These are phyloP conservation scores for Physcomitrellopsis africana DNA, from an alignment of 225 moss, liverwort and hornwort species.

Conservation along the genomic window DNA sequence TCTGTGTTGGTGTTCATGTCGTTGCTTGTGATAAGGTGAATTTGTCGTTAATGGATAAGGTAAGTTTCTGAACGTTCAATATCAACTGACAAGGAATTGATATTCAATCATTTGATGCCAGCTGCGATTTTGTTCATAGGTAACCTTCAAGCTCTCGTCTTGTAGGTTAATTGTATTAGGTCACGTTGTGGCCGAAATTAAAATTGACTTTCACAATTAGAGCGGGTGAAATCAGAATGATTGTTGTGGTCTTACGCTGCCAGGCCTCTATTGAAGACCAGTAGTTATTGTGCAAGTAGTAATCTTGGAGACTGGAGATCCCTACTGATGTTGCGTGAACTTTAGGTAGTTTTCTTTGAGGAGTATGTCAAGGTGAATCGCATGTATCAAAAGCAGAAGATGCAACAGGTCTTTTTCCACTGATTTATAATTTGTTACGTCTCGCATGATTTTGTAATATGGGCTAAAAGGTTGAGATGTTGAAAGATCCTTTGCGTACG, in stretches of 20 bases:
- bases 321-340: conserved; percentile 7
- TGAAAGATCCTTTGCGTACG: not conserved
- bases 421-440: not conserved
- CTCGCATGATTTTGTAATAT: not conserved
- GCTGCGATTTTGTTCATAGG: not conserved
- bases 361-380: conserved; percentile 31
- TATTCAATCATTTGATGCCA: not conserved
- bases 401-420: conserved; percentile 16
- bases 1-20: conserved; percentile 55
- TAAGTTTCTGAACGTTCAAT: conserved; percentile 27
- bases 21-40: conserved; percentile 54
- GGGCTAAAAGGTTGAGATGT: not conserved
- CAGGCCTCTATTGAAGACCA: not conserved
- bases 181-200: not conserved
- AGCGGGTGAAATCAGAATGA: not conserved
- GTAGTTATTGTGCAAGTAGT: not conserved
- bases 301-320: not conserved
- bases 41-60: conserved; percentile 50
- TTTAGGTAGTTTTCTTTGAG: conserved; percentile 39
- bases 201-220: no score
- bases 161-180: not conserved
- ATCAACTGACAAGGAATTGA: not conserved
- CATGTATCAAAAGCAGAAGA: not conserved
- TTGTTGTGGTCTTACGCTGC: not conserved
- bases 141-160: not conserved